Conservation (phyloP, 2,329 filamentous ascomycete genomes). For the Colletotrichum filicis region DNA sequence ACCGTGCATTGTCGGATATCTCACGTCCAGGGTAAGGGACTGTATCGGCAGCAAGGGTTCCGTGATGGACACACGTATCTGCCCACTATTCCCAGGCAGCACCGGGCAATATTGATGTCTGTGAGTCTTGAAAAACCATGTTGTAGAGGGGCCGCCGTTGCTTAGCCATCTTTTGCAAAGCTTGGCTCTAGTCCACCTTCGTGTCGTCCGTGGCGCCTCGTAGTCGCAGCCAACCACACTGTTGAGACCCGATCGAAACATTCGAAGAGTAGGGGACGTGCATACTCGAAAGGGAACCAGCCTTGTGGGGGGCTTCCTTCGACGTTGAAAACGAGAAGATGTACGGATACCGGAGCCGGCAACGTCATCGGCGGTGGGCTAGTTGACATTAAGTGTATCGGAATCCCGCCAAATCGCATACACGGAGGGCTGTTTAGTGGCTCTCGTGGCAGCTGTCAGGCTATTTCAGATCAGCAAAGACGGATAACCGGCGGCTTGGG, state of each 20-base stretch:
- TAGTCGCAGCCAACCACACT: constrained; percentile 16
- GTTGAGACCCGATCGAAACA: neutral
- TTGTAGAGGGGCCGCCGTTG: neutral
- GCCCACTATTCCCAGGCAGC: constrained; percentile 28
- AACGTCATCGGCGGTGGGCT: constrained; percentile 24
- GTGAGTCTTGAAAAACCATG: neutral
- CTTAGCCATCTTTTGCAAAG: neutral
- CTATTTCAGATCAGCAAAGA: constrained; percentile 18
- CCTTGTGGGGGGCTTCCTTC: neutral
- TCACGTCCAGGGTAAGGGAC: neutral
- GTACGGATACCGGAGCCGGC: neutral
- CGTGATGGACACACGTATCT: neutral
- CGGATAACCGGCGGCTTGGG: neutral
- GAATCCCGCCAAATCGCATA: constrained; percentile 31
- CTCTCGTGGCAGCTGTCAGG: neutral
- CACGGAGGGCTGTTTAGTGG: constrained; percentile 22
- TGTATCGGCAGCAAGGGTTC: neutral
- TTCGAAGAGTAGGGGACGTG: constrained; percentile 5
- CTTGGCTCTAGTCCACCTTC: constrained; percentile 4
- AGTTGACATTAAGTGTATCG: constrained; percentile 1
- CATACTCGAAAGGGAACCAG: constrained; percentile 9
- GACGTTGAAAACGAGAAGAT: constrained; percentile 4
- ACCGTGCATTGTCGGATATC: neutral
- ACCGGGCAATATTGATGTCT: neutral
- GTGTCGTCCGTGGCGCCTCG: neutral